Evolutionary conservation across 768 basidiomycete species (phyloP).

Genomic region (Hericium coralloides): DNA sequence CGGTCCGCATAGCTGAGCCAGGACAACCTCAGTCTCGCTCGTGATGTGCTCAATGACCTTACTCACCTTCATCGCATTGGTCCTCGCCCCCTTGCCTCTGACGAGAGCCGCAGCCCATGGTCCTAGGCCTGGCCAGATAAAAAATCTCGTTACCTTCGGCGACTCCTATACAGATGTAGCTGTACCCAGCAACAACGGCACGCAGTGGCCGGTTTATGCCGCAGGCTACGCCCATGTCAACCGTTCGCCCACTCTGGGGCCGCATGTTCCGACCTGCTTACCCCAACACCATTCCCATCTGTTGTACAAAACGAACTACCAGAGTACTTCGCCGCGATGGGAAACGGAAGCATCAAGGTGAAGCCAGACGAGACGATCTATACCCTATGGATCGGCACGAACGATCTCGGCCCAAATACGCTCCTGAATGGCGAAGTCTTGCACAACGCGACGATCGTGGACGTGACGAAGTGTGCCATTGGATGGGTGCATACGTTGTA

Average conservation of each 20-base stretch:
- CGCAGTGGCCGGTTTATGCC: constrained; percentile 54
- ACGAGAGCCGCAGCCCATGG: background rate
- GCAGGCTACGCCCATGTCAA: constrained; percentile 43
- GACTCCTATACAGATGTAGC: constrained; percentile 55
- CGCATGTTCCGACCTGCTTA: constrained; percentile 57
- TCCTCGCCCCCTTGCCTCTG: background rate
- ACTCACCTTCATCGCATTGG: background rate
- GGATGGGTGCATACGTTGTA: constrained; percentile 53
- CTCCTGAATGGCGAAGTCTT: constrained; percentile 42
- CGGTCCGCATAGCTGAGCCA: background rate
- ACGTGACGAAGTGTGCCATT: constrained; percentile 48
- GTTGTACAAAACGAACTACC: constrained; percentile 53
- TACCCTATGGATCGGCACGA: constrained; percentile 57
- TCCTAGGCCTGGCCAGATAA: background rate
- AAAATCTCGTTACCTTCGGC: constrained; percentile 50
- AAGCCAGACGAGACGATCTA: constrained; percentile 43
- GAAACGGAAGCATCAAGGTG: constrained; percentile 33
- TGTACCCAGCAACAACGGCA: constrained; percentile 29
- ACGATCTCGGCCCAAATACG: constrained; percentile 47
- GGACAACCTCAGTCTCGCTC: background rate
- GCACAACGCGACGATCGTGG: constrained; percentile 41
- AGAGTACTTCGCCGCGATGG: constrained; percentile 33
- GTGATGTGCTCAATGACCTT: background rate
- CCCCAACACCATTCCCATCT: constrained; percentile 47
- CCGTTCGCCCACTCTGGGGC: constrained; percentile 54